These are phyloP conservation scores for Beta vulgaris DNA, from an alignment of 148 eudicot species.

Conservation along the genomic window DNA sequence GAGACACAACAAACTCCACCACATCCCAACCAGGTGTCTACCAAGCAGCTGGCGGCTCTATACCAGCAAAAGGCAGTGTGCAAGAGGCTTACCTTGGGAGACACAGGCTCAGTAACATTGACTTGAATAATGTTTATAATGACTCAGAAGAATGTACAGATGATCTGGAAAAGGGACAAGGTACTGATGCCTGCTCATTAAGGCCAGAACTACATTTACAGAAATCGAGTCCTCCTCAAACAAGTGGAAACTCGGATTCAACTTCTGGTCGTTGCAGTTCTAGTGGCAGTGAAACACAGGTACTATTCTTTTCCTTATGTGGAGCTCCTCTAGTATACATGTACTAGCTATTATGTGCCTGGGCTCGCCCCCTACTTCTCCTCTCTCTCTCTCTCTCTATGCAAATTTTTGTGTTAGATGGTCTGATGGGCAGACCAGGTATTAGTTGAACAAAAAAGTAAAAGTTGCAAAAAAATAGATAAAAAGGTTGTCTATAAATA, in stretches of 20 bases:
- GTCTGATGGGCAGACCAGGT: too few species aligned
- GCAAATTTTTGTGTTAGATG: too few species aligned
- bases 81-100: slow-evolving; percentile 29
- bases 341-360: not conserved
- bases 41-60: slow-evolving; percentile 25
- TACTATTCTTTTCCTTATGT: slow-evolving; percentile 21
- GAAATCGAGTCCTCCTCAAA: slow-evolving; percentile 73
- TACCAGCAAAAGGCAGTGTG: slow-evolving; percentile 31
- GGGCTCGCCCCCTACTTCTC: not conserved
- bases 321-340: not conserved
- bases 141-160: slow-evolving; percentile 60
- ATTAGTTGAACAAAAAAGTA: too few species aligned
- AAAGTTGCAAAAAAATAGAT: too few species aligned
- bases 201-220: slow-evolving; percentile 45
- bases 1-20: slow-evolving; percentile 27
- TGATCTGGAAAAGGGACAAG: slow-evolving; percentile 30
- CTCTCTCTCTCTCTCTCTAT: too few species aligned
- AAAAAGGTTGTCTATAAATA: too few species aligned
- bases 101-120: slow-evolving; percentile 45
- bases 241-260: slow-evolving; percentile 71
- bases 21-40: slow-evolving; percentile 26
- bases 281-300: slow-evolving; percentile 84
- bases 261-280: slow-evolving; percentile 69
- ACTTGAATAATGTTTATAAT: slow-evolving; percentile 68
- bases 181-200: slow-evolving; percentile 31